These are phyloP conservation scores for Naumovozyma baii DNA, from an alignment of 805 yeast species.

Conservation along the genomic window DNA sequence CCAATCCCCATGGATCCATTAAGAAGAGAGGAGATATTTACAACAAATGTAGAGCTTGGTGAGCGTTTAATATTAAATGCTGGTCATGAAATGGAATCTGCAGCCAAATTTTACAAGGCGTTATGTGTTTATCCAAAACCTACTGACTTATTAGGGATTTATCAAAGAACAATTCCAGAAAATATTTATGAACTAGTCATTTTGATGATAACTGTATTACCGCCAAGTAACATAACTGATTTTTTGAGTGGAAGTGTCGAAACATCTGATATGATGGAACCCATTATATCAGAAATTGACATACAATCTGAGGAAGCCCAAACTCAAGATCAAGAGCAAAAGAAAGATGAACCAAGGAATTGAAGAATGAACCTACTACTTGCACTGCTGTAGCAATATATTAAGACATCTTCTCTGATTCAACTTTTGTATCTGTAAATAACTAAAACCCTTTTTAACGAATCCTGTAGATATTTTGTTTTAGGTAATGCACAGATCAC, in stretches of 20 bases:
- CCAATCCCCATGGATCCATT: constrained; percentile 67
- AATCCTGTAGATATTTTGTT: no score
- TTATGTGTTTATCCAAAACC: constrained; percentile 91
- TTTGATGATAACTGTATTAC: constrained; percentile 81
- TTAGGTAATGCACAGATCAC: no score
- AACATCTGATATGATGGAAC: constrained; percentile 7
- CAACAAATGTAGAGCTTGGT: constrained; percentile 75
- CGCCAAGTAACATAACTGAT: constrained; percentile 70
- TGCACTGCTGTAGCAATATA: no score
- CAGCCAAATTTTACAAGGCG: constrained; percentile 87
- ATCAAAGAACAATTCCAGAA: constrained; percentile 80
- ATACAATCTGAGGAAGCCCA: constrained; percentile 1
- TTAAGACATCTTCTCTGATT: no score
- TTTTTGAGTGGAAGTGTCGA: constrained; percentile 37
- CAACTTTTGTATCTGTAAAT: no score
- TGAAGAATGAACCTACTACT: no score
- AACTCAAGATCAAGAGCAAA: background rate
- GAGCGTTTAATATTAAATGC: constrained; percentile 65
- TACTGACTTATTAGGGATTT: constrained; percentile 77
- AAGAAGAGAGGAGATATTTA: constrained; percentile 70
- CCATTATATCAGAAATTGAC: constrained; percentile 4
- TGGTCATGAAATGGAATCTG: constrained; percentile 70
- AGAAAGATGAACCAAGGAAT: no score
- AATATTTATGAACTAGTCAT: constrained; percentile 74
- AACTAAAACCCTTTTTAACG: no score